A percentile compares a stretch with the other conserved stretches of the same genome.
phyloP scores from a whole-genome alignment of 768 basidiomycete species.

The Dendrothele bispora region DNA sequence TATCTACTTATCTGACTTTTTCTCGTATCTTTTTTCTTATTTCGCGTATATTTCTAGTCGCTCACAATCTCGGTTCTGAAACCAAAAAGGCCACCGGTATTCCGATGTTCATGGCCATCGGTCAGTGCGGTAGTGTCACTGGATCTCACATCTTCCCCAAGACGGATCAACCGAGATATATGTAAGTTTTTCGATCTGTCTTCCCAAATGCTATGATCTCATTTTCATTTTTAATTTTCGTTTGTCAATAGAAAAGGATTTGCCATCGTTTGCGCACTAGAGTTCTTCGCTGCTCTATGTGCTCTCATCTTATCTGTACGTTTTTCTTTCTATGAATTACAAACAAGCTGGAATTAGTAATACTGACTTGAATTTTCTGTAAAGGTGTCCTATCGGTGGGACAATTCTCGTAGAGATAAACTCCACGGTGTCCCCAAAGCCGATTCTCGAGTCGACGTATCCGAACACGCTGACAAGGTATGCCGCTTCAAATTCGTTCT shows the following conservation, averaged over 20 bases:
- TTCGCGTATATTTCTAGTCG: slow-evolving; percentile 36
- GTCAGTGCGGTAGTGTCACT: slow-evolving; percentile 75
- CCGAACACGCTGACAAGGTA: slow-evolving; percentile 64
- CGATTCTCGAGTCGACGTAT: slow-evolving; percentile 56
- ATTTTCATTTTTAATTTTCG: neutral
- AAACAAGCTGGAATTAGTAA: neutral
- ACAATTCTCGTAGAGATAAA: slow-evolving; percentile 57
- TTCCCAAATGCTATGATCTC: neutral
- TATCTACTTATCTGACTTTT: neutral
- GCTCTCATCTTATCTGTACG: slow-evolving; percentile 51
- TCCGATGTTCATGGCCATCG: slow-evolving; percentile 78
- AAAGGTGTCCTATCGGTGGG: slow-evolving; percentile 62
- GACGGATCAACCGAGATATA: slow-evolving; percentile 62
- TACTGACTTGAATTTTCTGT: neutral
- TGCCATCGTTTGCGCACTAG: slow-evolving; percentile 50
- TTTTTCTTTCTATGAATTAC: neutral
- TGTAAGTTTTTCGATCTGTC: slow-evolving; percentile 41
- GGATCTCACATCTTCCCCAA: slow-evolving; percentile 74
- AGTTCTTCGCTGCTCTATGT: slow-evolving; percentile 56
- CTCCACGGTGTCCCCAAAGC: slow-evolving; percentile 50
- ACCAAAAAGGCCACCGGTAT: slow-evolving; percentile 76
- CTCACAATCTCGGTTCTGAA: slow-evolving; percentile 78
- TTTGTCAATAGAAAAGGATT: slow-evolving; percentile 60
- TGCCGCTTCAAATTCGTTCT: slow-evolving; percentile 25
- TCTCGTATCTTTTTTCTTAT: neutral